Conservation (phyloP, 2,329 filamentous ascomycete species). For the Penicillium olsonii region DNA sequence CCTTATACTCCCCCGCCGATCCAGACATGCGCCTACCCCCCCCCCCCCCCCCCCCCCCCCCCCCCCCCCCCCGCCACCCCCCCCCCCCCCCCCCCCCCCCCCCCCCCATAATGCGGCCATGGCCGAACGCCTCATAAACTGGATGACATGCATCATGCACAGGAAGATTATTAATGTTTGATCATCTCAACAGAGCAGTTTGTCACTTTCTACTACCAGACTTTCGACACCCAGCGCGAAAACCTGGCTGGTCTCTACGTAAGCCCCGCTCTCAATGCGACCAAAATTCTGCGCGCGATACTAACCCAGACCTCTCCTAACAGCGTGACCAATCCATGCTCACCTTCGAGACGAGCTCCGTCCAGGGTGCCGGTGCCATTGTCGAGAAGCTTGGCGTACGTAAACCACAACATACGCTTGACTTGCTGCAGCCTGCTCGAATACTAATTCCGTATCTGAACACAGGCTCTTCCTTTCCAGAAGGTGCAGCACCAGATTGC, state of each 20-base stretch:
- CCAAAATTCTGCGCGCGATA: background rate
- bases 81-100: no score
- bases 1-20: background rate
- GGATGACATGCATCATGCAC: background rate
- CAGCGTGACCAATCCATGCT: slow-evolving; percentile 86
- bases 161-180: slow-evolving; percentile 15
- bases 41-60: no score
- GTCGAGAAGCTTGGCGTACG: slow-evolving; percentile 78
- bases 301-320: slow-evolving; percentile 17
- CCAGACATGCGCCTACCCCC: slow-evolving; percentile 10
- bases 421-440: background rate
- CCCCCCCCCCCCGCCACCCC: no score
- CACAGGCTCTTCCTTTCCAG: slow-evolving; percentile 73
- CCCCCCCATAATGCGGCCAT: slow-evolving; percentile 1
- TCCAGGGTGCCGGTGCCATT: slow-evolving; percentile 67
- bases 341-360: slow-evolving; percentile 77
- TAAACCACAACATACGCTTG: slow-evolving; percentile 11
- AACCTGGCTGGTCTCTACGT: slow-evolving; percentile 76
- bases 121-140: background rate
- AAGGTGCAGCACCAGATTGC: slow-evolving; percentile 76
- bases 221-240: slow-evolving; percentile 74
- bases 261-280: slow-evolving; percentile 40
- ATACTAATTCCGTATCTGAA: background rate
- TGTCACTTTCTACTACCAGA: slow-evolving; percentile 85
- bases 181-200: slow-evolving; percentile 69